Evolutionary conservation across 2,329 filamentous ascomycete genomes (phyloP).

Genomic region (Ramichloridium luteum): DNA sequence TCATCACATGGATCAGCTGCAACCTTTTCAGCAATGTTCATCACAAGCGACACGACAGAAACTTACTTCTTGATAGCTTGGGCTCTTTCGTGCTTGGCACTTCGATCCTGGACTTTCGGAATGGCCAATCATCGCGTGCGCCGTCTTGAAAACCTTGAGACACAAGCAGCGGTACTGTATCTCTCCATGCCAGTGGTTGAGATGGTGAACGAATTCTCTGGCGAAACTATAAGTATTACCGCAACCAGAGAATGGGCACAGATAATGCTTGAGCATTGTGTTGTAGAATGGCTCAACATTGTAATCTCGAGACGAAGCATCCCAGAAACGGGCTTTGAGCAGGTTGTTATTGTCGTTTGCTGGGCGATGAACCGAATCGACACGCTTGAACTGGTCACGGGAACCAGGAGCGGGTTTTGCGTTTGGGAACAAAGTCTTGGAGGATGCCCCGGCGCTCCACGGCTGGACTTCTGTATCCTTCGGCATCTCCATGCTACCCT

Average conservation of each 20-base stretch:
- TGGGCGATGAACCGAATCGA: constrained; percentile 1
- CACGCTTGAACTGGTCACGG: constrained; percentile 8
- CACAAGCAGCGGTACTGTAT: constrained; percentile 30
- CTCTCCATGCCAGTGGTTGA: constrained; percentile 27
- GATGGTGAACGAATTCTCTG: constrained; percentile 14
- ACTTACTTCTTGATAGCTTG: constrained; percentile 23
- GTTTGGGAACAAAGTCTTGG: constrained; percentile 8
- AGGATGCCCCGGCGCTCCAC: constrained; percentile 6
- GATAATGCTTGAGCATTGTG: constrained; percentile 33
- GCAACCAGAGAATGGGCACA: constrained; percentile 44
- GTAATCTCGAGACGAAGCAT: constrained; percentile 27
- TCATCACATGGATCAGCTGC: constrained; percentile 27
- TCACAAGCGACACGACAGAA: background rate
- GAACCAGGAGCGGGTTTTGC: constrained; percentile 6
- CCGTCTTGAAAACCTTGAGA: constrained; percentile 28
- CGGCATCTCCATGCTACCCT: too few relatives aligned
- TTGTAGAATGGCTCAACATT: constrained; percentile 38
- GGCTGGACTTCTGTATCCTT: background rate
- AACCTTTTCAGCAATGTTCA: constrained; percentile 2
- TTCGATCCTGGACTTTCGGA: constrained; percentile 27
- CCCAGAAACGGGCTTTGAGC: constrained; percentile 11
- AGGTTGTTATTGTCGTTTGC: constrained; percentile 6
- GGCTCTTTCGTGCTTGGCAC: constrained; percentile 25
- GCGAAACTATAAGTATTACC: constrained; percentile 23
- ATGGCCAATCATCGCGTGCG: constrained; percentile 29